These are phyloP conservation scores for Furcasterigmium furcatum DNA, from an alignment of 2,329 filamentous ascomycete genomes.

Conservation along the genomic window DNA sequence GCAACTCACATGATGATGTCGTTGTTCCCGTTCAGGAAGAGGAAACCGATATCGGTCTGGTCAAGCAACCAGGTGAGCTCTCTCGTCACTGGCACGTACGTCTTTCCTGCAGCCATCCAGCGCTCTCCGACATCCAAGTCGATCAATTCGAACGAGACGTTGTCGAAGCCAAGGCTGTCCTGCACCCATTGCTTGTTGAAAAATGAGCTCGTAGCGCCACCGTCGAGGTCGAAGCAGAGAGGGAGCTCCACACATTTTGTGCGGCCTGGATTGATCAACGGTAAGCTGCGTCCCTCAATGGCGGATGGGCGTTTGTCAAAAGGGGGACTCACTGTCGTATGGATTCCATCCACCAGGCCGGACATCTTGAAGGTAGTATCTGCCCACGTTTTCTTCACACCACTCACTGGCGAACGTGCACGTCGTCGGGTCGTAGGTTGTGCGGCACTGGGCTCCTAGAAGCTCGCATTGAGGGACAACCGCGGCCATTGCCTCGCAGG, in stretches of 20 bases:
- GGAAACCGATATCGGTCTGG: neutral
- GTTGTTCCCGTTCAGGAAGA: slow-evolving; percentile 9
- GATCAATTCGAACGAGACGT: neutral
- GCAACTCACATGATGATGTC: slow-evolving; percentile 2
- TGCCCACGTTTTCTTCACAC: neutral
- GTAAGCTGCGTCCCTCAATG: too few relatives aligned
- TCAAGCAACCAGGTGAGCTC: slow-evolving; percentile 5
- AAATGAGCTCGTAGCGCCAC: neutral
- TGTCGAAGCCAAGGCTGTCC: neutral
- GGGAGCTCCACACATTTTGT: neutral
- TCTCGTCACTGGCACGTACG: neutral
- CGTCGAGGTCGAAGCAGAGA: neutral
- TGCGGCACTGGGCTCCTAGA: neutral
- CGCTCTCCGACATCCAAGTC: neutral
- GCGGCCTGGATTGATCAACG: too few relatives aligned
- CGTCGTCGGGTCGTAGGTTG: neutral
- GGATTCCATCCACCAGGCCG: slow-evolving; percentile 2
- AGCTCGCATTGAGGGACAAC: slow-evolving; percentile 1
- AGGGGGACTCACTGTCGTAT: slow-evolving; percentile 3
- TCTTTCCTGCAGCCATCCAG: neutral
- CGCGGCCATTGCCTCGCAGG: slow-evolving; percentile 5
- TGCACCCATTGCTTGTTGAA: neutral
- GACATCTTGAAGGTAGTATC: neutral
- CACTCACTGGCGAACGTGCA: neutral
- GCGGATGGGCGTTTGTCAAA: neutral